phyloP scores from a whole-genome alignment of 306 rosid genomes.

The Oemleria cerasiformis region DNA sequence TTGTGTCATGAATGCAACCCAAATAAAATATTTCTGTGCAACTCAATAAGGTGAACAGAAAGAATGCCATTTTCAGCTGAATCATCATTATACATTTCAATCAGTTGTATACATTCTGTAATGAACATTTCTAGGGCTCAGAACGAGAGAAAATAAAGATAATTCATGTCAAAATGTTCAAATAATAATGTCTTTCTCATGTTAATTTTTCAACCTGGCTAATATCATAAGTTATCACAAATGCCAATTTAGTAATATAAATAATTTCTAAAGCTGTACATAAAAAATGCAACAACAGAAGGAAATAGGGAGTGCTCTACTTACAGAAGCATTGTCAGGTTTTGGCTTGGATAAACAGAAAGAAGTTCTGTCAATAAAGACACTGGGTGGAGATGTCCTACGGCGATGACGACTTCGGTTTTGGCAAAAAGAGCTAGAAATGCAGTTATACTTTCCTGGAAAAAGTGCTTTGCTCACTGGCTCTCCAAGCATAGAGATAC shows the following conservation, averaged over 20 bases:
- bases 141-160: neutral
- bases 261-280: too few species aligned
- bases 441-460: conserved; percentile 30
- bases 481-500: conserved; percentile 36
- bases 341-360: conserved; percentile 38
- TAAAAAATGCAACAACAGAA: conserved; percentile 2
- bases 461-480: conserved; percentile 29
- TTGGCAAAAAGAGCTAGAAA: conserved; percentile 51
- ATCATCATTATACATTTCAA: neutral
- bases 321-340: conserved; percentile 42
- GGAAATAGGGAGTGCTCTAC: conserved; percentile 22
- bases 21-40: neutral
- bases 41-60: neutral
- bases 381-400: conserved; percentile 37
- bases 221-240: neutral
- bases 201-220: neutral
- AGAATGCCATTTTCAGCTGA: neutral
- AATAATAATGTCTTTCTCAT: neutral
- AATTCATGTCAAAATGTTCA: neutral
- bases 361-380: conserved; percentile 54
- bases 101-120: neutral
- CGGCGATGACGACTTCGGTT: conserved; percentile 30
- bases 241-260: neutral
- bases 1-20: neutral
- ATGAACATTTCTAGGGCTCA: neutral